Evolutionary conservation across 139 green algal genomes (phyloP), one percentile per base, ranked within the genome.

Genomic region (Desmodesmus armatus): DNA sequence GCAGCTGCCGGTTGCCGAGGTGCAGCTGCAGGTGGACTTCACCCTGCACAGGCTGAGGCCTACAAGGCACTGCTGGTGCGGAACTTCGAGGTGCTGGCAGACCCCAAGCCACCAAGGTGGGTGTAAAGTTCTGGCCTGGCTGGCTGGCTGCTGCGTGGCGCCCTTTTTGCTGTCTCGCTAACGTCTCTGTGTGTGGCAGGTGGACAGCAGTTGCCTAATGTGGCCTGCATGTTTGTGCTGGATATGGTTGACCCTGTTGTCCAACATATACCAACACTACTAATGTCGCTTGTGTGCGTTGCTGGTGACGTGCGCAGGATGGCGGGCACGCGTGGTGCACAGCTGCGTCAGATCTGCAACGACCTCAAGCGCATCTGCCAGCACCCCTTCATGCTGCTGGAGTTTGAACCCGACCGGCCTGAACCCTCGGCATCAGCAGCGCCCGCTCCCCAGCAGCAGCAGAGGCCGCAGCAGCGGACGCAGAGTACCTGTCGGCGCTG

Each of bases 351-450:
- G n/a, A 66, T 95, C 51, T 89, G 76, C 55, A 77, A 78, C 25
- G 91, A 95, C 72, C 86, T 97, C 43, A 89, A 92, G 27, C 90
- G 91, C 82, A 85, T 91, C 33, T 93, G 91, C 83, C 69, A 73
- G 53, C 91, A 96, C 72, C 87, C 92, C 0, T 75, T 53, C 76
- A 85, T 94, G 75, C 66, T 94, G 62, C 62, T 78, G 39, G 89
- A 94, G 40, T 92, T 88, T 65, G 86, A 92, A 21, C 66, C 70
- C 2, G 66, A 87, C 9, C 49, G 35, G 7, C 37, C 37, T 0
- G 60, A 53, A 31, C 53, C 43, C 31, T 13, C 44, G 62, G 44
- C 75, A 81, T 37, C 63, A 76, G 37, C 53, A 51, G 31, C 73
- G 73, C 44, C 77, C 60, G 60, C 60, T 7, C 60, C 23, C 21